Evolutionary conservation across 75 land plant genomes (phyloP), one percentile per base, ranked within the genome.

Genomic region (Selaginella moellendorffii): DNA sequence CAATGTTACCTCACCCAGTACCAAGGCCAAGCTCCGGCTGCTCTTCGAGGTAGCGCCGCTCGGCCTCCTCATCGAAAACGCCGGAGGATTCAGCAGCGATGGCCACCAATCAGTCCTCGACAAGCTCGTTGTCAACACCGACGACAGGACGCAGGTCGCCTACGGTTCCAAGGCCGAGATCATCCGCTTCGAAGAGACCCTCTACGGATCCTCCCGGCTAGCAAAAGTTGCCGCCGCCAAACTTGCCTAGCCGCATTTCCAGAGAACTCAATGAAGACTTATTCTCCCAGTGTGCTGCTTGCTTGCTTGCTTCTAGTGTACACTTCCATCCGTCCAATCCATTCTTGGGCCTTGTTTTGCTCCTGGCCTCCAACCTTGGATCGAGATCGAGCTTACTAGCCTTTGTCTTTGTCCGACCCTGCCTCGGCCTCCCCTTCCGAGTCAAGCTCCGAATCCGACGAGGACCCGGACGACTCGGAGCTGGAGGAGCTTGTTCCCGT

Each of bases 151-250:
- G 0, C 97, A 92, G 68, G 97, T 92, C 8, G 96, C 97, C 0
- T 92, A 85, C 61, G 97, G 97, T 19, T 92, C 97, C 29, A 88
- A 88, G 80, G 76, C 87, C 51, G 97, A 92, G 74, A 88, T 92
- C 29, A 88, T 92, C 51, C 77, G 97, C 31, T 92, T 88, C 61
- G 97, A 92, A 66, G 86, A 92, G 64, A 88, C 86, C 0, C 66
- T 92, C 0, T 92, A 81, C 67, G 97, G 97, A 1, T 83, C 87
- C 2, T 92, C 97, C 28, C 76, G 97, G 54, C 81, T 92, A 28
- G 72, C 79, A 61, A 67, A 66, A 17, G 64, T 56, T 29, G 58
- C 62, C 20, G n/a, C n/a, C n/a, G 83, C 68, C 5, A 79, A 84
- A 27, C 69, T 76, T 60, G 90, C 68, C 0, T 69, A 69, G n/a